These are phyloP conservation scores for Suillus plorans DNA, from an alignment of 768 basidiomycete species.

Conservation along the genomic window DNA sequence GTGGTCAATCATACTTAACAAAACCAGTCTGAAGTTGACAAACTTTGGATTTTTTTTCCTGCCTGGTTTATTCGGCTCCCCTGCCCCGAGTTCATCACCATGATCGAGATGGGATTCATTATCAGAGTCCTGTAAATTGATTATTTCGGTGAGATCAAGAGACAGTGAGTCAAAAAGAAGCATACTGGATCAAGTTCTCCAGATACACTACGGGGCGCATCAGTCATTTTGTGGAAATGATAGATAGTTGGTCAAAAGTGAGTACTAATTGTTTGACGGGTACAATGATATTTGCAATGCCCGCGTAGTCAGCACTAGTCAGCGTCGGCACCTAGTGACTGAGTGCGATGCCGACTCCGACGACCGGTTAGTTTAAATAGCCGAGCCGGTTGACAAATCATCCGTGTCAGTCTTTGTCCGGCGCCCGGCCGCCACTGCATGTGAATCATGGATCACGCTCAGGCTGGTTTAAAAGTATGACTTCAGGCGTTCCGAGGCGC, in stretches of 20 bases:
- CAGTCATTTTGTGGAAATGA: conserved; percentile 48
- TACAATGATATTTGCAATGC: not conserved
- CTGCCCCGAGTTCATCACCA: conserved; percentile 11
- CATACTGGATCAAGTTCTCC: conserved; percentile 54
- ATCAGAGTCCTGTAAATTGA: conserved; percentile 58
- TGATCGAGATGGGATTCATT: conserved; percentile 46
- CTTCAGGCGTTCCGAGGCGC: not conserved
- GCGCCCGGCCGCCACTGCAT: not conserved
- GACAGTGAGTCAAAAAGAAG: conserved; percentile 12
- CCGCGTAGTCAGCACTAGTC: not conserved
- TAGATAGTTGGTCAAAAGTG: conserved; percentile 29
- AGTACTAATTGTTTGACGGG: not conserved
- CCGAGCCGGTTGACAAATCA: conserved; percentile 19
- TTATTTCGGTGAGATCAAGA: conserved; percentile 12
- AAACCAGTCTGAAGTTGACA: conserved; percentile 23
- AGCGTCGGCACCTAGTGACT: not conserved
- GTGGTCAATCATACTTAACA: conserved; percentile 9
- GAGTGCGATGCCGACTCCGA: conserved; percentile 4
- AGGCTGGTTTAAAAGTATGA: no score
- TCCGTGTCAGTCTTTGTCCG: not conserved
- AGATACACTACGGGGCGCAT: conserved; percentile 59
- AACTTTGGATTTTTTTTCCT: conserved; percentile 91
- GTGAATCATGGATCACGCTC: no score
- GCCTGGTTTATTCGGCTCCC: conserved; percentile 46
- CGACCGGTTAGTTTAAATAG: not conserved